phyloP scores from a whole-genome alignment of 495 filamentous ascomycete genomes.

The Penicillium flavigenum region DNA sequence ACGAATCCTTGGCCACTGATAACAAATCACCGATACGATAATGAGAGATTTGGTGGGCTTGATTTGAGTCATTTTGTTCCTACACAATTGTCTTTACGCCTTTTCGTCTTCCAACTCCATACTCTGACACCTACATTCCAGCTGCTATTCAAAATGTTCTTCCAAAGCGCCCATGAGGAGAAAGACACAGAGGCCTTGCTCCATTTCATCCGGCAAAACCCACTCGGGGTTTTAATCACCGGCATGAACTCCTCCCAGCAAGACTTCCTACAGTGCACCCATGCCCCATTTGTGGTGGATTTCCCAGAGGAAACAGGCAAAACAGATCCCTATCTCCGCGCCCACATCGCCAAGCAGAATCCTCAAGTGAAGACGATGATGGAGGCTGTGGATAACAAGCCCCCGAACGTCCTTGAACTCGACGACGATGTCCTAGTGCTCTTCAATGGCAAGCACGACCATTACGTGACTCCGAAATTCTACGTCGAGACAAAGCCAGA shows the following conservation, averaged over 20 bases:
- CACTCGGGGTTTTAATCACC: constrained; percentile 48
- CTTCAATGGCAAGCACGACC: constrained; percentile 45
- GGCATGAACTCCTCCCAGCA: constrained; percentile 38
- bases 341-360: constrained; percentile 48
- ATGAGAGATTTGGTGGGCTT: not conserved
- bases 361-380: constrained; percentile 51
- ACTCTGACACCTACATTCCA: not conserved
- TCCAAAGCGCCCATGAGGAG: constrained; percentile 45
- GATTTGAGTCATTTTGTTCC: not conserved
- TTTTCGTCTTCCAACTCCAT: not conserved
- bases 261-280: constrained; percentile 45
- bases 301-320: constrained; percentile 12
- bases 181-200: constrained; percentile 32
- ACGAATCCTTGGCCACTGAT: constrained; percentile 1
- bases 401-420: constrained; percentile 17
- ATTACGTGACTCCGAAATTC: constrained; percentile 55
- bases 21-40: constrained; percentile 1
- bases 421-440: constrained; percentile 48
- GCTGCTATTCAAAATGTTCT: constrained; percentile 39
- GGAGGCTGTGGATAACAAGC: constrained; percentile 21
- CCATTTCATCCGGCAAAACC: constrained; percentile 45
- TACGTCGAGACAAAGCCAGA: constrained; percentile 53
- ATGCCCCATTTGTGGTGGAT: constrained; percentile 51
- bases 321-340: constrained; percentile 29
- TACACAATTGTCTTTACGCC: not conserved